phyloP scores from a whole-genome alignment of 169 alveolate genomes.

The Cyclospora cayetanensis region DNA sequence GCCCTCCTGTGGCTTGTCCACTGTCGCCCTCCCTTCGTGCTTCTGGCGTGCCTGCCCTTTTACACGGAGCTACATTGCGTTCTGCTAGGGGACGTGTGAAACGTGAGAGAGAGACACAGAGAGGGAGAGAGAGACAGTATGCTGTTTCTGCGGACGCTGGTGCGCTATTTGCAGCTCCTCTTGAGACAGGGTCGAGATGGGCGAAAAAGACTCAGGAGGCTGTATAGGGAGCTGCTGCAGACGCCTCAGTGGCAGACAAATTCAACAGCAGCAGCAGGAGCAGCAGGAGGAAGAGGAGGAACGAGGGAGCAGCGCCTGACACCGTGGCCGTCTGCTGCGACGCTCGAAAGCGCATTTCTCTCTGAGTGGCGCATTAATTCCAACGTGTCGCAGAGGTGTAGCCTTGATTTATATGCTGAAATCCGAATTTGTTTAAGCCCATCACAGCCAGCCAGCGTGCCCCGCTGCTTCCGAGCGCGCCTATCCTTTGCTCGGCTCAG shows the following conservation, averaged over 20 bases:
- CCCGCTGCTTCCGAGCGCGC: too few species aligned
- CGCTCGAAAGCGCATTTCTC: constrained; percentile 26
- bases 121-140: too few species aligned
- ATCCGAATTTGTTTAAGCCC: not conserved
- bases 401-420: not conserved
- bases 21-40: too few species aligned
- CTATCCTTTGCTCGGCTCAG: too few species aligned
- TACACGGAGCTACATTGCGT: too few species aligned
- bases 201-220: not conserved
- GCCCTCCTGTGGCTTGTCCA: too few species aligned
- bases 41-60: too few species aligned
- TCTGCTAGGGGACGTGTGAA: too few species aligned
- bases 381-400: constrained; percentile 9
- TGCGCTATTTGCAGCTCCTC: constrained; percentile 41
- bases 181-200: not conserved
- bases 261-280: not conserved
- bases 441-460: too few species aligned
- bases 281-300: not conserved
- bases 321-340: constrained; percentile 41
- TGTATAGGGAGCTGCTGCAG: constrained; percentile 36
- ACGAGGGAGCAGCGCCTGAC: not conserved
- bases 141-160: not conserved
- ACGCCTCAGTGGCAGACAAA: not conserved
- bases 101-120: too few species aligned
- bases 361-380: not conserved